Evolutionary conservation across 768 basidiomycete genomes (phyloP), one percentile per base, ranked within the genome.

Genomic region (Leccinellum luteum): DNA sequence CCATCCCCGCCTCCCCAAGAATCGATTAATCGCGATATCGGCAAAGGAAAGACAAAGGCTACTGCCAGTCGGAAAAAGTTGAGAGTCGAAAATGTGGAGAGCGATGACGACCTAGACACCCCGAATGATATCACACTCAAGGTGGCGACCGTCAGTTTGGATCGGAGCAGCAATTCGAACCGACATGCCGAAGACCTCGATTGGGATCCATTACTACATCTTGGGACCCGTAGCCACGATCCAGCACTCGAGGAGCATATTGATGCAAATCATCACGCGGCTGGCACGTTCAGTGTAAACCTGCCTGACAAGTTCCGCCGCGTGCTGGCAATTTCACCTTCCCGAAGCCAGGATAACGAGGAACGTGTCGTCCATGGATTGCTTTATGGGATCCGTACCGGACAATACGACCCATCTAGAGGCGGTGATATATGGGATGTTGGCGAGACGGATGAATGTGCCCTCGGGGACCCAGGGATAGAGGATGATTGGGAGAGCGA

Each of bases 401-500:
- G 70, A 43, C 79, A 81, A 65, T 89, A 89, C 67, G 81, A 90
- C 58, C 76, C 84, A 14, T 73, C 66, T 51, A 86, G 78, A 68
- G 88, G 88, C 17, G 89, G 87, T 3, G 82, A 86, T 56, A 83
- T 91, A 56, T 91, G 89, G 89, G 85, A 82, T 63, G 83, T 83
- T 43, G 90, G 90, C 23, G 90, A 92, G 69, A 75, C 76, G 51
- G 76, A 79, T 62, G 75, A 75, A 34, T 74, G 71, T 32, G 69
- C 69, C 23, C 64, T 63, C 21, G 67, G 61, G 43, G 82, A 79
- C 50, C 77, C 71, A 30, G 84, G 83, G 64, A 81, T 82, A 44
- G 86, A 87, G 61, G 75, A 74, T 48, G 75, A 75, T 60, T 92
- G 90, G 90, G 90, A 91, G 72, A 84, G 87, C 34, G 90, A 91